Conservation (phyloP, 2,329 filamentous ascomycete genomes). For the Elsinoe ampelina region DNA sequence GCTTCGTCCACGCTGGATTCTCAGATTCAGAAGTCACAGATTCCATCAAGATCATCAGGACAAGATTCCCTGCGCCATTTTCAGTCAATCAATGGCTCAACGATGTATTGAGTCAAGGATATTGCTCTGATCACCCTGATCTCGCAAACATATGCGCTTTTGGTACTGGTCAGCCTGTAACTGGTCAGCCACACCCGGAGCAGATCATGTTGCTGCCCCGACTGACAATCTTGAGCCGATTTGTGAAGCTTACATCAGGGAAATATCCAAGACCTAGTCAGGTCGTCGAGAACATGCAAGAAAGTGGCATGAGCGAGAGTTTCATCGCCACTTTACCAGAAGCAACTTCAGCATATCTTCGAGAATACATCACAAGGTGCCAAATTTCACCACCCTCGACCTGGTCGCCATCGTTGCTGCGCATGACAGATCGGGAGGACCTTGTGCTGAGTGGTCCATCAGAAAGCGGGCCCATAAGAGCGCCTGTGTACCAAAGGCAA, state of each 20-base stretch:
- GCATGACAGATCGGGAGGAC: slow-evolving; percentile 73
- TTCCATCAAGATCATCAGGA: slow-evolving; percentile 37
- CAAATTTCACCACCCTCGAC: slow-evolving; percentile 70
- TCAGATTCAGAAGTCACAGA: slow-evolving; percentile 11
- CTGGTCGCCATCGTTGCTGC: slow-evolving; percentile 64
- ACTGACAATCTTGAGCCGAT: background rate
- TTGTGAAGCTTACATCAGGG: background rate
- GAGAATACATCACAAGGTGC: slow-evolving; percentile 75
- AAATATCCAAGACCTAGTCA: slow-evolving; percentile 5
- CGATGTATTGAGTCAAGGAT: background rate
- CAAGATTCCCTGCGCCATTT: slow-evolving; percentile 39
- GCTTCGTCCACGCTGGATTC: slow-evolving; percentile 32
- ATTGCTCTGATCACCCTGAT: background rate
- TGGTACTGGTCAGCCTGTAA: background rate
- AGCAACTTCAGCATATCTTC: slow-evolving; percentile 67
- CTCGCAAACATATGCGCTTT: background rate
- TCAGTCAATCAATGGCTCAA: slow-evolving; percentile 30
- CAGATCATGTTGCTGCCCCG: background rate
- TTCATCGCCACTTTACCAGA: slow-evolving; percentile 79
- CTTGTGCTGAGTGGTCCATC: slow-evolving; percentile 52
- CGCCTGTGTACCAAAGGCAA: background rate
- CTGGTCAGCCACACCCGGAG: background rate
- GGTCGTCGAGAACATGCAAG: slow-evolving; percentile 52
- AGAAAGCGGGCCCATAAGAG: slow-evolving; percentile 19
- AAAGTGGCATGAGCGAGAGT: slow-evolving; percentile 55